Base-by-base conservation (phyloP, 2,329 filamentous ascomycete species). In the Paecilomyces niveus region DNA sequence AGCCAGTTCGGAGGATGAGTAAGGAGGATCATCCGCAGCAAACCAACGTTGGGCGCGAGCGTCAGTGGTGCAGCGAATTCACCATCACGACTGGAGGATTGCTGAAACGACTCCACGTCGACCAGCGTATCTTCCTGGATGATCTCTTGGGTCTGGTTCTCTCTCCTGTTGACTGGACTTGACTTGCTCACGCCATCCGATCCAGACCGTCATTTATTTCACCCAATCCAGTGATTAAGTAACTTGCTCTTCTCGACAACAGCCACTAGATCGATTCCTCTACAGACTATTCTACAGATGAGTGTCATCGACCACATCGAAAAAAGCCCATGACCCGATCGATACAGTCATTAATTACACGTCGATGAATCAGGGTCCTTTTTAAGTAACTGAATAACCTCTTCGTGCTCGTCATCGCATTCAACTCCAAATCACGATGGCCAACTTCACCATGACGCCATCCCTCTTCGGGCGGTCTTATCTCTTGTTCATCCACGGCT, bases 361-460 rank as follows among this genome's bases (percentile, higher is more conserved):
- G 15, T n/a, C 35, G 11, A n/a, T 18, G 39, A 45, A 45, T 45
- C 39, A 45, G 15, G 39, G 39, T 45, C 15, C 39, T 18, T 9
- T 45, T 18, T 18, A 45, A 13, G 6, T 45, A 45, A 29, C 26
- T 29, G 2, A 45, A 45, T 8, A n/a, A n/a, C 39, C n/a, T 3
- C n/a, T 7, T 18, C 8, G 26, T 29, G 35, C 50, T 52, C 22
- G 22, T 52, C 50, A 52, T 24, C 9, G 26, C 26, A 52, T 52
- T 21, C 50, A 10, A 13, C 50, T 52, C 26, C 50, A 29, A 15
- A 52, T 52, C 50, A 52, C 50, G 50, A n/a, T 24, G 57, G 58
- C 57, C 57, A 58, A 62, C 57, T 58, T 55, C 54, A 55, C 54
- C 32, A 55, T 55, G 54, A 55, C 54, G 54, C 54, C 54, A 55